Evolutionary conservation across 345 rosid genomes (phyloP), one percentile per base, ranked within the genome.

Genomic region (Aegle marmelos): DNA sequence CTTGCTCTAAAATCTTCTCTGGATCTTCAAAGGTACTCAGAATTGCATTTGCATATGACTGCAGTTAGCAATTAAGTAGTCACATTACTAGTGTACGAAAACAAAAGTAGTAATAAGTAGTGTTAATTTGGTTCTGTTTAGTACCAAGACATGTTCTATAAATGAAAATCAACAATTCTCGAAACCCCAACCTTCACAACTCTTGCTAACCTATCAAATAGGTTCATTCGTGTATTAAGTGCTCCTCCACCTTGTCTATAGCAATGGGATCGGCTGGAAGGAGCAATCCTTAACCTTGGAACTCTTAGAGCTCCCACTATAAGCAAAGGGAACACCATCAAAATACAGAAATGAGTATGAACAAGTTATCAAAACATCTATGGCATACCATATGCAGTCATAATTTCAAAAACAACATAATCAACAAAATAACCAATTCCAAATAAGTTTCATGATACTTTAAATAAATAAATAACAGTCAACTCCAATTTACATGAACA

Each of bases 21-120:
- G 97, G 97, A 77, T 90, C 94, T 81, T 92, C 97, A 71, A 90
- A 88, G 69, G 93, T 60, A 85, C 89, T 92, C 72, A 92, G 14
- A 76, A 92, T 45, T 50, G 90, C 82, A 89, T 92, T 90, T 79
- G 94, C 94, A 87, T 92, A 92, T 19, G 97, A 92, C 94, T 92
- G 89, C 68, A 86, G 78, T 70, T 69, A 78, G 77, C 27, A 77
- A 77, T 50, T 24, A 78, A 25, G 28, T 13, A 74, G 75, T 68
- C 39, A 61, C 36, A 25, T 70, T 21, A 78, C 48, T 39, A 25
- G 67, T 25, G 50, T 30, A 58, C 11, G 22, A 34, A 45, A 22
- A 36, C 31, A 3, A 53, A 70, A 72, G 24, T 19, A n/a, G 68
- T 24, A 70, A 74, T 33, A 68, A 50, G 22, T 39, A 54, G 64